phyloP scores from a whole-genome alignment of 2,329 filamentous ascomycete species.

The Trichoderma harzianum region DNA sequence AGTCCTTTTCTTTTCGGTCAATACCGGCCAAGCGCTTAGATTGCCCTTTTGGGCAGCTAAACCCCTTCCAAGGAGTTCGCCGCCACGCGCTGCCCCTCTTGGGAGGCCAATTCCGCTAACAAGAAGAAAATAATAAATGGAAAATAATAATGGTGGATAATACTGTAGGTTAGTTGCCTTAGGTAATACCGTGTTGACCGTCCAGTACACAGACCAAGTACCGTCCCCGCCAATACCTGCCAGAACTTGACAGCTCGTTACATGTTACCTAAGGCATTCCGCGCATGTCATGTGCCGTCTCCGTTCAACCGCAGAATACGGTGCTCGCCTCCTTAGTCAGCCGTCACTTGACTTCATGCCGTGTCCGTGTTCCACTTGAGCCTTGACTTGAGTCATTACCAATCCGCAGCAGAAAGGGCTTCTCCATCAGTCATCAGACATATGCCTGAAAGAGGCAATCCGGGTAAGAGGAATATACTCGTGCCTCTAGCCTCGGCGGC shows the following conservation, averaged over 20 bases:
- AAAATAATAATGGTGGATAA: neutral
- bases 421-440: neutral
- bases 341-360: constrained; percentile 3
- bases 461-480: neutral
- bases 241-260: neutral
- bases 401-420: neutral
- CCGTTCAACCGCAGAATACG: neutral
- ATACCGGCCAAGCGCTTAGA: neutral
- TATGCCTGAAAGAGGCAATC: constrained; percentile 1
- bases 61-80: neutral
- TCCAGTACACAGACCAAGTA: neutral
- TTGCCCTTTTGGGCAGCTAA: neutral
- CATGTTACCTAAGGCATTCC: neutral
- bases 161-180: neutral
- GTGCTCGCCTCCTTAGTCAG: neutral
- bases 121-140: neutral
- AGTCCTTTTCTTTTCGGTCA: neutral
- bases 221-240: neutral
- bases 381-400: neutral
- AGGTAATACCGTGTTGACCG: neutral
- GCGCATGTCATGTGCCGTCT: constrained; percentile 1
- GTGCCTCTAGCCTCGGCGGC: neutral
- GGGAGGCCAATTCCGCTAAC: neutral
- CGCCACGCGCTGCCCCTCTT: neutral
- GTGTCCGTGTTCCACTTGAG: neutral